Evolutionary conservation across 768 basidiomycete species (phyloP).

Genomic region (Artomyces pyxidatus): DNA sequence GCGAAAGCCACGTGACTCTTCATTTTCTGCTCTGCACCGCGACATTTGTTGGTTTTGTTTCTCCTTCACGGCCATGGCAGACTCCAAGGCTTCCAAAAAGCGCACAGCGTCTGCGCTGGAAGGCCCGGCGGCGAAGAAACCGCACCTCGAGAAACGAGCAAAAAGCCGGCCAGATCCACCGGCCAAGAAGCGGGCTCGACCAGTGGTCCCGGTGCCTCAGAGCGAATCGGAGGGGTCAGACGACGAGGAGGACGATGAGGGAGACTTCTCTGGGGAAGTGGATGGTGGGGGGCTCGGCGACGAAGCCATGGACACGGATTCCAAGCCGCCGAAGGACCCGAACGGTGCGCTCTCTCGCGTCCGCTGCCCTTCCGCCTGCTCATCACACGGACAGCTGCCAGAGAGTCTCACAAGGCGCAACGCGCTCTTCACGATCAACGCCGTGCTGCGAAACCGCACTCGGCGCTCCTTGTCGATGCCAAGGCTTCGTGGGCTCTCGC

Average conservation of each 20-base stretch:
- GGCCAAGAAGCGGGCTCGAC: slow-evolving; percentile 48
- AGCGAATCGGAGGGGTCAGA: slow-evolving; percentile 34
- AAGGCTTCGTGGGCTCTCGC: slow-evolving; percentile 75
- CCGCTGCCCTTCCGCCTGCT: background rate
- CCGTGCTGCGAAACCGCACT: slow-evolving; percentile 71
- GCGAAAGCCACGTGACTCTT: no score
- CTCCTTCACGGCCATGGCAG: no score
- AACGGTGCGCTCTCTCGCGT: slow-evolving; percentile 40
- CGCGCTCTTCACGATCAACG: slow-evolving; percentile 60
- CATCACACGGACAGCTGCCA: slow-evolving; percentile 36
- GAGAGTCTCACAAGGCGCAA: slow-evolving; percentile 68
- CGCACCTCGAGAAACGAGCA: slow-evolving; percentile 31
- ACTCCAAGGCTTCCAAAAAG: slow-evolving; percentile 32
- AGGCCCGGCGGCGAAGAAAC: slow-evolving; percentile 46
- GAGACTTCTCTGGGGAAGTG: slow-evolving; percentile 16
- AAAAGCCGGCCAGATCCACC: background rate
- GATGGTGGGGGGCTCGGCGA: slow-evolving; percentile 28
- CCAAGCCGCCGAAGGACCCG: slow-evolving; percentile 36
- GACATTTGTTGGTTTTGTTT: no score
- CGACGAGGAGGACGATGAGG: slow-evolving; percentile 25
- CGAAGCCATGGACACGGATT: slow-evolving; percentile 7
- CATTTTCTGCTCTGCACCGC: no score
- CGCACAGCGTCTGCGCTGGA: slow-evolving; percentile 38
- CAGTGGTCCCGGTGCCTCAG: slow-evolving; percentile 41
- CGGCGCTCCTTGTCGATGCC: slow-evolving; percentile 56